Conservation (phyloP, 805 yeast genomes). For the Yamadazyma kitorensis region DNA sequence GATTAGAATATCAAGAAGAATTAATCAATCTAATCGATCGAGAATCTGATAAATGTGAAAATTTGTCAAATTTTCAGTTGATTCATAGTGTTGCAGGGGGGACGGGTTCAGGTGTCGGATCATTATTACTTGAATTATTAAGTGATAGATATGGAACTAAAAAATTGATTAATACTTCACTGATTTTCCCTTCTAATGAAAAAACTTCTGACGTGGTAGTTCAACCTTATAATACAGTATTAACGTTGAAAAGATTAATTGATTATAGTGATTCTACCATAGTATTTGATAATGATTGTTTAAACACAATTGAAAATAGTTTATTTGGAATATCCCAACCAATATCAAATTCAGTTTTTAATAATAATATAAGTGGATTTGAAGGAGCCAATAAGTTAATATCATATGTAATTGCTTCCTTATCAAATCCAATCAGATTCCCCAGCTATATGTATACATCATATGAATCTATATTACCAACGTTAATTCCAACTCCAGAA, state of each 20-base stretch:
- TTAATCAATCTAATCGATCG: constrained; percentile 80
- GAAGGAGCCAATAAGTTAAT: constrained; percentile 82
- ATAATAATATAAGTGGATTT: constrained; percentile 44
- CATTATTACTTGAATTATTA: constrained; percentile 70
- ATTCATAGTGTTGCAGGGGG: constrained; percentile 98
- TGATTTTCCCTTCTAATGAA: constrained; percentile 80
- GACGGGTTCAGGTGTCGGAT: constrained; percentile 96
- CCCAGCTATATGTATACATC: constrained; percentile 92
- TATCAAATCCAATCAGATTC: constrained; percentile 84
- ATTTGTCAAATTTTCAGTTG: constrained; percentile 84
- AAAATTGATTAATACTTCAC: constrained; percentile 78
- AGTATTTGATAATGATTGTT: constrained; percentile 89
- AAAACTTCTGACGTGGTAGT: constrained; percentile 92
- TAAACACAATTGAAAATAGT: constrained; percentile 65
- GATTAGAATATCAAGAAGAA: constrained; percentile 64
- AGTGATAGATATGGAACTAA: constrained; percentile 77
- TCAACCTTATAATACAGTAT: constrained; percentile 89
- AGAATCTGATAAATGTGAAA: constrained; percentile 88
- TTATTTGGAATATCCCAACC: constrained; percentile 18
- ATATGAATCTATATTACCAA: constrained; percentile 73
- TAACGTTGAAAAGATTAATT: constrained; percentile 77
- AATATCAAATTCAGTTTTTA: constrained; percentile 34
- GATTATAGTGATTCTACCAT: constrained; percentile 83
- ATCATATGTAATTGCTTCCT: constrained; percentile 76
- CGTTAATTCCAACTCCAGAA: constrained; percentile 81